These are phyloP conservation scores for Zygnema circumcarinatum DNA, from an alignment of 139 green algal genomes.

Conservation along the genomic window DNA sequence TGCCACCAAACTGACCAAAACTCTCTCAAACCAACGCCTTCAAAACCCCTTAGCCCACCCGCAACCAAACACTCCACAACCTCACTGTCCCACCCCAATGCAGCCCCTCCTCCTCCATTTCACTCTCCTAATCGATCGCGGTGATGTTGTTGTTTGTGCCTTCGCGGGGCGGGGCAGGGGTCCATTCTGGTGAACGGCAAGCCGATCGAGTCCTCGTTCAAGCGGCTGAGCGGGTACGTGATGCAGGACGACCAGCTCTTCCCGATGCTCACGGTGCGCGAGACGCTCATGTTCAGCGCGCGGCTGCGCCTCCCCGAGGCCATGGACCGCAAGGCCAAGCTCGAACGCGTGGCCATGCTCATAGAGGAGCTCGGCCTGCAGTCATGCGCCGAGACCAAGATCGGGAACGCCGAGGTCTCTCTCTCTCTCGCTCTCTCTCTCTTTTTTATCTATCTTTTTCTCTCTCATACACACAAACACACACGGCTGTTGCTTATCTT, in stretches of 20 bases:
- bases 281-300: slow-evolving; percentile 60
- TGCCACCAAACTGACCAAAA: too few relatives aligned
- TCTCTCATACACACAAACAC: too few relatives aligned
- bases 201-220: slow-evolving; percentile 34
- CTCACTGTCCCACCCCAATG: not conserved
- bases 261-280: slow-evolving; percentile 63
- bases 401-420: slow-evolving; percentile 55
- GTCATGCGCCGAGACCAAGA: slow-evolving; percentile 41
- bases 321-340: slow-evolving; percentile 38
- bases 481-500: not conserved
- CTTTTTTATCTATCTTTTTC: too few relatives aligned
- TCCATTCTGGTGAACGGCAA: slow-evolving; percentile 57
- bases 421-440: too few relatives aligned
- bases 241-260: slow-evolving; percentile 31
- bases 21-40: not conserved
- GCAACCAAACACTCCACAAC: not conserved
- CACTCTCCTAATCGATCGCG: not conserved
- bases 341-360: slow-evolving; percentile 27
- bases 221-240: slow-evolving; percentile 35
- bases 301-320: slow-evolving; percentile 43
- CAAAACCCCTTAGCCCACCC: not conserved
- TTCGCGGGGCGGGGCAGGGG: slow-evolving; percentile 17
- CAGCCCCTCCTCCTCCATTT: not conserved
- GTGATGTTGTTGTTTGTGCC: not conserved
- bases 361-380: slow-evolving; percentile 35